Conservation (phyloP, 805 yeast genomes). For the Pichia pseudocactophila region DNA sequence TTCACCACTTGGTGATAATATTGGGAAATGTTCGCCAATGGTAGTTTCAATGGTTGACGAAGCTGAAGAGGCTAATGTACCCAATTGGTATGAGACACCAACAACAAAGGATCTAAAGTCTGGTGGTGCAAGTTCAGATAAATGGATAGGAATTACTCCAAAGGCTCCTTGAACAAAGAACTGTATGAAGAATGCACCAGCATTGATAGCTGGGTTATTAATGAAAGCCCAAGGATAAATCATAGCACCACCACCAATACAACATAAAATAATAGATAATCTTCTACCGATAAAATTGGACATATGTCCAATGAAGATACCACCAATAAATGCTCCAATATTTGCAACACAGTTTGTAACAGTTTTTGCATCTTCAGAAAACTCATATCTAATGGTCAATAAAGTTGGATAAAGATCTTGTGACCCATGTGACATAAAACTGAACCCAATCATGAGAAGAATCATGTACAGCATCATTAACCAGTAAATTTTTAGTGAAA, state of each 20-base stretch:
- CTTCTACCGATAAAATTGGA: slow-evolving; percentile 51
- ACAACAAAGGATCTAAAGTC: slow-evolving; percentile 53
- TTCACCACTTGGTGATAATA: slow-evolving; percentile 26
- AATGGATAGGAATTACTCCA: slow-evolving; percentile 58
- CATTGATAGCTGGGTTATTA: slow-evolving; percentile 38
- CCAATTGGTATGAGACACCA: slow-evolving; percentile 59
- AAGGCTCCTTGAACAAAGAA: slow-evolving; percentile 62
- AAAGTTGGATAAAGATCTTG: slow-evolving; percentile 56
- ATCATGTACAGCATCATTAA: slow-evolving; percentile 47
- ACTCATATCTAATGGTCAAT: slow-evolving; percentile 37
- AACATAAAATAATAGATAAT: slow-evolving; percentile 41
- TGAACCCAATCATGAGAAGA: slow-evolving; percentile 54
- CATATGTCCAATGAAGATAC: slow-evolving; percentile 45
- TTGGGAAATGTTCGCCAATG: slow-evolving; percentile 48
- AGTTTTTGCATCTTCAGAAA: slow-evolving; percentile 36
- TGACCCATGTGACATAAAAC: slow-evolving; percentile 54
- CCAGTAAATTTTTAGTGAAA: slow-evolving; percentile 45
- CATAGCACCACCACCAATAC: slow-evolving; percentile 49
- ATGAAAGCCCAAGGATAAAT: slow-evolving; percentile 58
- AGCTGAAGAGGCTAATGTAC: slow-evolving; percentile 59
- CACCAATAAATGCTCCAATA: slow-evolving; percentile 50
- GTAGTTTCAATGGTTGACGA: slow-evolving; percentile 62
- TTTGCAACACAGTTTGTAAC: slow-evolving; percentile 51
- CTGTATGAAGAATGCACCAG: slow-evolving; percentile 54
- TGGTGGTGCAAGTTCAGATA: slow-evolving; percentile 54